phyloP scores from a whole-genome alignment of 257 asterid species.

The Avicennia marina region DNA sequence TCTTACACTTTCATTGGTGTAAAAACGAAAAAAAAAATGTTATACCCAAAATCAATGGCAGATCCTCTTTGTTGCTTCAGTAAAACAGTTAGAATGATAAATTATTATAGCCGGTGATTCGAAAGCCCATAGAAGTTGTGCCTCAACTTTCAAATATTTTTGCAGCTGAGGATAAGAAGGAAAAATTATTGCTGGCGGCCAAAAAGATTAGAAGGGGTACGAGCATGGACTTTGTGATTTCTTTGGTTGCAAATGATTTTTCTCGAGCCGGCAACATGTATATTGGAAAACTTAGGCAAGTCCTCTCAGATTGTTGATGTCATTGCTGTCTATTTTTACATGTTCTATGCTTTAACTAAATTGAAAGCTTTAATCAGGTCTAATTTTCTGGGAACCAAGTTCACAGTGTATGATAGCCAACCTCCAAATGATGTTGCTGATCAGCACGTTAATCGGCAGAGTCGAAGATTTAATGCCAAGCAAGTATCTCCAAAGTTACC shows the following conservation, averaged over 20 bases:
- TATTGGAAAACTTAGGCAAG: slow-evolving; percentile 80
- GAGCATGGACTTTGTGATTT: slow-evolving; percentile 75
- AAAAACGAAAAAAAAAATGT: too few species aligned
- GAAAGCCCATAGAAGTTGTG: neutral
- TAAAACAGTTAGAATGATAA: too few species aligned
- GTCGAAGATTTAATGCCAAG: slow-evolving; percentile 64
- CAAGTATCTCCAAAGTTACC: slow-evolving; percentile 84
- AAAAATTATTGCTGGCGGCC: slow-evolving; percentile 75
- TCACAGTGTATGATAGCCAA: slow-evolving; percentile 77
- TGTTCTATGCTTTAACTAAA: slow-evolving; percentile 6
- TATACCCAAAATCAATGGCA: too few species aligned
- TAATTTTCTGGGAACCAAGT: slow-evolving; percentile 90
- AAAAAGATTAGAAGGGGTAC: slow-evolving; percentile 76
- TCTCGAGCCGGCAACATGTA: slow-evolving; percentile 88
- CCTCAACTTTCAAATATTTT: slow-evolving; percentile 26
- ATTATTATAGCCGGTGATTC: too few species aligned
- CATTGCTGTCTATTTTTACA: neutral
- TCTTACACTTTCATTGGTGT: too few species aligned
- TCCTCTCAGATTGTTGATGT: neutral
- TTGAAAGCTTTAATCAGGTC: slow-evolving; percentile 53
- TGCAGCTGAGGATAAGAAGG: slow-evolving; percentile 72
- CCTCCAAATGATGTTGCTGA: slow-evolving; percentile 46
- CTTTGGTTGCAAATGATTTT: slow-evolving; percentile 79
- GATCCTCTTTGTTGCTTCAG: too few species aligned
- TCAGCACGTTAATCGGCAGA: slow-evolving; percentile 35